Evolutionary conservation across 305 asterid genomes (phyloP).

Genomic region (Coffea humblotiana): DNA sequence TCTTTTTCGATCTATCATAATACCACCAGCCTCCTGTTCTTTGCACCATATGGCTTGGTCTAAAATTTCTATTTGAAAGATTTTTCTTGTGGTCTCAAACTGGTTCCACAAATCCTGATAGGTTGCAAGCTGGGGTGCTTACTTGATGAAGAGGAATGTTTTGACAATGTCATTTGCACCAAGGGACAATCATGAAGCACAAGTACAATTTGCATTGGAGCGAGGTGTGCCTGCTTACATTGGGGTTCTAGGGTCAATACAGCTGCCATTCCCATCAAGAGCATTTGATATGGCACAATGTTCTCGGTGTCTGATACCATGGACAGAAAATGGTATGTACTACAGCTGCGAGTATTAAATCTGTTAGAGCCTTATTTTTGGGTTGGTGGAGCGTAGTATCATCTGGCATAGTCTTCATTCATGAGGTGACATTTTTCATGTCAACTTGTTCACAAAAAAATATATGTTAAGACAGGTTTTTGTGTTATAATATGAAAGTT

Average conservation of each 20-base stretch:
- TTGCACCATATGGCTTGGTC: not conserved
- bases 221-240: slow-evolving; percentile 93
- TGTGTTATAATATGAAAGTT: not conserved
- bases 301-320: slow-evolving; percentile 89
- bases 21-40: not conserved
- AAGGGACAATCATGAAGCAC: slow-evolving; percentile 94
- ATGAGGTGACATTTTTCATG: not conserved
- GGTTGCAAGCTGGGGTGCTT: slow-evolving; percentile 99
- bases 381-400: too few species aligned
- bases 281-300: slow-evolving; percentile 94
- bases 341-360: not conserved
- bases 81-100: slow-evolving; percentile 21
- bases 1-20: not conserved
- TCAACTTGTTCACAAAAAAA: not conserved
- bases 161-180: slow-evolving; percentile 90
- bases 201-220: slow-evolving; percentile 92
- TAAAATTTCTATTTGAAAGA: not conserved
- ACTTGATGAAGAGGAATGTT: slow-evolving; percentile 81
- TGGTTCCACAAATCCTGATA: slow-evolving; percentile 24
- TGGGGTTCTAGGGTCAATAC: slow-evolving; percentile 83
- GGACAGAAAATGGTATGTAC: slow-evolving; percentile 70
- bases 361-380: not conserved
- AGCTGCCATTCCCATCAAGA: slow-evolving; percentile 81
- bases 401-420: not conserved
- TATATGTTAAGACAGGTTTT: not conserved